A percentile compares a stretch with the other conserved stretches of the same genome.
Evolutionary conservation across 2,329 filamentous ascomycete species (phyloP).

Genomic region (Hyphodiscus sp.): DNA sequence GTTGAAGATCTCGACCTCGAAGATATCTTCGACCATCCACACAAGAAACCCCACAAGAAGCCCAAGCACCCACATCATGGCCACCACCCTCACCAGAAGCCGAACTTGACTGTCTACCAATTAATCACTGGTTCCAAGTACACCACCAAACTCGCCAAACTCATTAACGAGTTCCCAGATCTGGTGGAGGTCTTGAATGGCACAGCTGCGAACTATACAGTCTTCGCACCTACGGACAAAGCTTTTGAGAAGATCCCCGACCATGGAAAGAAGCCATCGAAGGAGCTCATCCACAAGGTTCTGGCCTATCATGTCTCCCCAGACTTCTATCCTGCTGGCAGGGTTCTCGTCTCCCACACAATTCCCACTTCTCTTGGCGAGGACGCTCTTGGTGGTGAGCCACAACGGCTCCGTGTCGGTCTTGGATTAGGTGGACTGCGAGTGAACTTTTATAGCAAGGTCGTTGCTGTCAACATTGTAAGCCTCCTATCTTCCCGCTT

Average conservation of each 20-base stretch:
- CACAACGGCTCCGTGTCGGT: conserved; percentile 68
- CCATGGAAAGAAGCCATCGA: conserved; percentile 52
- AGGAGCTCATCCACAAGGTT: conserved; percentile 63
- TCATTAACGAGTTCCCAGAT: conserved; percentile 67
- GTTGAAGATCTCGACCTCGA: conserved; percentile 29
- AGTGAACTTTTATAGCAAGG: conserved; percentile 70
- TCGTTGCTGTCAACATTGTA: conserved; percentile 67
- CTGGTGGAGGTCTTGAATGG: conserved; percentile 69
- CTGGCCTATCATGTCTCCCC: conserved; percentile 70
- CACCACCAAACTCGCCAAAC: conserved; percentile 68
- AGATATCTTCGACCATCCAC: conserved; percentile 17
- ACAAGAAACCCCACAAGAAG: conserved; percentile 22
- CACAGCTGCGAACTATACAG: conserved; percentile 67
- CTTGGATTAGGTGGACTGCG: conserved; percentile 56
- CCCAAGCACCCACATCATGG: conserved; percentile 22
- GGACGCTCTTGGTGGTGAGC: conserved; percentile 51
- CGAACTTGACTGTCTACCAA: conserved; percentile 72
- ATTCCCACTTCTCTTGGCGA: conserved; percentile 62
- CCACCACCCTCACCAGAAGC: conserved; percentile 31
- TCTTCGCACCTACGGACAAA: conserved; percentile 72
- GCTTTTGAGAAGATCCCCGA: conserved; percentile 62
- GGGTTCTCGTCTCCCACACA: conserved; percentile 65
- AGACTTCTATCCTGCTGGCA: conserved; percentile 58
- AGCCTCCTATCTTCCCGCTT: conserved; percentile 21
- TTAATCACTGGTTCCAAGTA: conserved; percentile 69